Base-by-base conservation (phyloP, 2,329 filamentous ascomycete species). In the Colletotrichum sp. region DNA sequence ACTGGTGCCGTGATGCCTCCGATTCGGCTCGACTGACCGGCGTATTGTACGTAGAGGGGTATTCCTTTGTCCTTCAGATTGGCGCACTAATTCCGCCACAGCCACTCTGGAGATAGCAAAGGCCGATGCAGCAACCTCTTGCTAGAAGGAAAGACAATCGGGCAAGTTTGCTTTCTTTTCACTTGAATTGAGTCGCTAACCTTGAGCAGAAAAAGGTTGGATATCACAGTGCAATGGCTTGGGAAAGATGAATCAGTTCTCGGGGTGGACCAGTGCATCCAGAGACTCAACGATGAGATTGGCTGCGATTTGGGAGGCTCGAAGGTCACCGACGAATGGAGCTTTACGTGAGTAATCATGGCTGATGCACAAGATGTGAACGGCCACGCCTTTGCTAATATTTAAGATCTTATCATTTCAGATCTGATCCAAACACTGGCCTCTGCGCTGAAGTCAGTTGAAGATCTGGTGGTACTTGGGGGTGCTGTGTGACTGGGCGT, bases 71-170 rank as follows among this genome's bases (percentile, higher is more conserved):
- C 3, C 8, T 34, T 62, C 16, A 9, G 18, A 62, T 44, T 4
- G 36, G 32, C 24, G 3, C 21, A 3, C 36, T 39, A 18, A 65
- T 8, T 10, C 8, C 7, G n/a, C 8, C 9, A 10, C 63, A 65
- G 63, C 8, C 21, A 65, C 21, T 39, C 63, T n/a, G 34, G 63
- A 44, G 63, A 65, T 10, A 65, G 16, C 2, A 65, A 34, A 4
- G 39, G 15, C 39, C 63, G 63, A 65, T 65, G 63, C 32, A 65
- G 63, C 21, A 44, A 65, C 13, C 63, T 65, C 13, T 26, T 39
- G 13, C n/a, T 26, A 2, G 6, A 28, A 10, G 36, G 10, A 12
- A 12, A 28, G 15, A 44, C 21, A 34, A 65, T 44, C 7, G 36
- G 34, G 63, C 49, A 49, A 36, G 15, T n/a, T n/a, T n/a, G n/a